Evolutionary conservation across 2,329 filamentous ascomycete genomes (phyloP).

Genomic region (Talaromyces sp.): DNA sequence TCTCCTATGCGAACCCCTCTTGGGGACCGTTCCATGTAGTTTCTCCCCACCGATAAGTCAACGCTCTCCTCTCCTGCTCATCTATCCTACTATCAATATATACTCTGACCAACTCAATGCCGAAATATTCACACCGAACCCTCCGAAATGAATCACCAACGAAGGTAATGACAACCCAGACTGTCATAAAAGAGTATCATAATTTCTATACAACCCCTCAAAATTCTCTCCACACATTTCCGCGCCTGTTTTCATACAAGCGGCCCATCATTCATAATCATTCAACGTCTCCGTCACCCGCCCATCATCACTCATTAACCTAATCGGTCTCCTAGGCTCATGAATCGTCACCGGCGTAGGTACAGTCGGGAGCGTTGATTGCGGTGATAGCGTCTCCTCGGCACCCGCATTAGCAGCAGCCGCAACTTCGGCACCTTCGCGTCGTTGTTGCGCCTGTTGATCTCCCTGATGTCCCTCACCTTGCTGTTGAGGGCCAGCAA

Average conservation of each 20-base stretch:
- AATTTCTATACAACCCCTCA: neutral
- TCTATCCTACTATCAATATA: neutral
- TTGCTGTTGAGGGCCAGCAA: constrained; percentile 30
- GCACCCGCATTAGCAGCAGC: neutral
- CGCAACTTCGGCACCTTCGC: neutral
- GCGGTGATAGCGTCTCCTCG: neutral
- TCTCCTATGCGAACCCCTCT: neutral
- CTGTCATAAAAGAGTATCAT: neutral
- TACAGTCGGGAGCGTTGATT: constrained; percentile 22
- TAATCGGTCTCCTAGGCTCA: constrained; percentile 35
- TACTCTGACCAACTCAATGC: neutral
- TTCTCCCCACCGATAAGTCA: neutral
- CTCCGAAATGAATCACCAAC: neutral
- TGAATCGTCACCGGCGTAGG: constrained; percentile 21
- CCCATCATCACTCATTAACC: constrained; percentile 24
- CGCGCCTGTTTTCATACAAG: neutral
- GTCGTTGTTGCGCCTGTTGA: neutral
- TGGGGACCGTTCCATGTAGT: neutral
- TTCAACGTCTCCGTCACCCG: constrained; percentile 18
- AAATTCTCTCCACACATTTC: neutral
- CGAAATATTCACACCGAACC: neutral
- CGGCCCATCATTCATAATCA: neutral
- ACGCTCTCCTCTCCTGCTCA: neutral
- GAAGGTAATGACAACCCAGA: neutral
- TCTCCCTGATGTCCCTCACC: neutral